These are phyloP conservation scores for Septoria petroselini DNA, from an alignment of 2,329 filamentous ascomycete genomes.

Conservation along the genomic window DNA sequence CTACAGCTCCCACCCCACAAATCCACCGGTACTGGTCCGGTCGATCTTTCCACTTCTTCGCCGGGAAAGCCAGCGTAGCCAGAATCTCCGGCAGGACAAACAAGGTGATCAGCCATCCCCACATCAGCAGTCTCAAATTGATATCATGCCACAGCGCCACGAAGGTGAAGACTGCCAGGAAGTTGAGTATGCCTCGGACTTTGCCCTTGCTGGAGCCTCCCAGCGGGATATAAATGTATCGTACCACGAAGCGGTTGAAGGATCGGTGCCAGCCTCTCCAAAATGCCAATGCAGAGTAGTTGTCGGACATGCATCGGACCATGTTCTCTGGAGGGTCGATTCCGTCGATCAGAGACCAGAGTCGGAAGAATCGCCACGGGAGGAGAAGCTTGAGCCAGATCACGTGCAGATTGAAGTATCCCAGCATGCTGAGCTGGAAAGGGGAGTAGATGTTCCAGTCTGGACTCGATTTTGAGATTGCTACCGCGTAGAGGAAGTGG, in stretches of 20 bases:
- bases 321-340: conserved; percentile 98
- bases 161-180: conserved; percentile 86
- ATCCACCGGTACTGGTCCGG: conserved; percentile 75
- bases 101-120: conserved; percentile 93
- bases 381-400: conserved; percentile 97
- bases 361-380: conserved; percentile 95
- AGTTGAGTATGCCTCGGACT: conserved; percentile 66
- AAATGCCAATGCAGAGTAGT: conserved; percentile 85
- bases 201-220: conserved; percentile 63
- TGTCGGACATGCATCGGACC: conserved; percentile 93
- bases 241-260: conserved; percentile 90
- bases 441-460: conserved; percentile 81
- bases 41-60: conserved; percentile 63
- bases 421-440: conserved; percentile 82
- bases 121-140: conserved; percentile 81
- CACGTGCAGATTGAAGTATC: conserved; percentile 92
- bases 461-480: conserved; percentile 78
- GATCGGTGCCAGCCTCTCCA: conserved; percentile 96
- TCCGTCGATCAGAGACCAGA: conserved; percentile 89
- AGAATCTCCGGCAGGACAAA: conserved; percentile 89
- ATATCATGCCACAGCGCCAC: conserved; percentile 99
- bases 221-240: conserved; percentile 90
- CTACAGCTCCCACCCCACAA: conserved; percentile 75
- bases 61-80: conserved; percentile 69
- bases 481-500: conserved; percentile 90